Percentiles rank a stretch among this genome's conserved stretches.
Evolutionary conservation across 768 basidiomycete species (phyloP).

Genomic region (Trametes cubensis): DNA sequence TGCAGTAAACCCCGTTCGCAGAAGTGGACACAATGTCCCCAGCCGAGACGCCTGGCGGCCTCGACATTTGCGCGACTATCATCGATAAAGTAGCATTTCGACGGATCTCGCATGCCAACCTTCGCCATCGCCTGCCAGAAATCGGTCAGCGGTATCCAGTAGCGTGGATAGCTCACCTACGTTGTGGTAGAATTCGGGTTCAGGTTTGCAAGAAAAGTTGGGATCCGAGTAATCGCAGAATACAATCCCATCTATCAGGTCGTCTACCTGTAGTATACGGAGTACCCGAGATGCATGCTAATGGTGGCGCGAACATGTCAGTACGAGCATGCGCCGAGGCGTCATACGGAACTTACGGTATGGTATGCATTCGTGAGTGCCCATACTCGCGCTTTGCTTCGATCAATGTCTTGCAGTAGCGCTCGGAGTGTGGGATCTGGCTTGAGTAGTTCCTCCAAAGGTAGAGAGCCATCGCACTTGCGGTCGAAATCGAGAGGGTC

Average conservation of each 20-base stretch:
- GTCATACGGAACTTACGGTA: constrained; percentile 46
- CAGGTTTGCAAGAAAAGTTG: constrained; percentile 81
- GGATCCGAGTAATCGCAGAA: constrained; percentile 75
- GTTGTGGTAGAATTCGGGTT: constrained; percentile 66
- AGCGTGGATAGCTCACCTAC: constrained; percentile 39
- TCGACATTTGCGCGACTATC: constrained; percentile 73
- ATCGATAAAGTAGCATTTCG: constrained; percentile 78
- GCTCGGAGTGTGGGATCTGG: constrained; percentile 63
- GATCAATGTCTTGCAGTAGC: constrained; percentile 79
- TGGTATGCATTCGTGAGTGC: constrained; percentile 85
- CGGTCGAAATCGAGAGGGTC: constrained; percentile 85
- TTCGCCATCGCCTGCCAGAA: constrained; percentile 60
- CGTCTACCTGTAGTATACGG: constrained; percentile 68
- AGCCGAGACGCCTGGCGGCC: constrained; percentile 65
- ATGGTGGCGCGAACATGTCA: neutral
- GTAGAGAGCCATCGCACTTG: constrained; percentile 82
- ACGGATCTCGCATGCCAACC: constrained; percentile 63
- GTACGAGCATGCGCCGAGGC: neutral
- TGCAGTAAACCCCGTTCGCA: constrained; percentile 66
- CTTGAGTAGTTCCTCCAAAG: constrained; percentile 76
- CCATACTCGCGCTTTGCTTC: constrained; percentile 78
- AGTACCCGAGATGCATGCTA: constrained; percentile 85
- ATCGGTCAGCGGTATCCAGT: neutral
- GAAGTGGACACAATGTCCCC: constrained; percentile 78
- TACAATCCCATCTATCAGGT: constrained; percentile 73